These are phyloP conservation scores for Stachybotrys elegans DNA, from an alignment of 2,329 filamentous ascomycete genomes.

Conservation along the genomic window DNA sequence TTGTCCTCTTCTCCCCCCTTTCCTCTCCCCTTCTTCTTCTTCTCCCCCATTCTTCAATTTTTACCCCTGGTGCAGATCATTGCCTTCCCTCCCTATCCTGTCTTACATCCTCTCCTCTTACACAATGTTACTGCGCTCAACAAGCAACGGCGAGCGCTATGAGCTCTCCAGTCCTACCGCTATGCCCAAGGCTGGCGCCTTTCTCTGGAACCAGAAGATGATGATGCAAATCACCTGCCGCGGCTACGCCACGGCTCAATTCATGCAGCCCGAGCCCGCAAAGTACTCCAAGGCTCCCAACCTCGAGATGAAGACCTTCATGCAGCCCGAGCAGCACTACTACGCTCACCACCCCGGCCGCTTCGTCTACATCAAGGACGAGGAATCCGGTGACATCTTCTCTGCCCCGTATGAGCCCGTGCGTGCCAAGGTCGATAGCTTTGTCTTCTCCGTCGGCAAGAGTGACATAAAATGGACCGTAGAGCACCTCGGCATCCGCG, in stretches of 20 bases:
- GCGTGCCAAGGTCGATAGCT: slow-evolving; percentile 39
- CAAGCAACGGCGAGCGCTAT: slow-evolving; percentile 46
- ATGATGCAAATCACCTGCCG: slow-evolving; percentile 57
- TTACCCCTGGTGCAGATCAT: too few relatives aligned
- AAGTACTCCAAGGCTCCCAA: slow-evolving; percentile 57
- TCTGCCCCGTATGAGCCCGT: slow-evolving; percentile 53
- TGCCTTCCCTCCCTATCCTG: background rate
- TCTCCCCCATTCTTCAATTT: background rate
- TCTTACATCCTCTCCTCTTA: background rate
- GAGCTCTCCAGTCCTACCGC: slow-evolving; percentile 51
- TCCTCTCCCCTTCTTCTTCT: background rate
- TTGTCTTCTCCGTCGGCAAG: slow-evolving; percentile 50
- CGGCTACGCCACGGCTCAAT: slow-evolving; percentile 53
- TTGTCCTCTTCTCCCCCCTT: background rate
- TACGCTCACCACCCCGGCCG: slow-evolving; percentile 54
- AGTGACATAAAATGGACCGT: slow-evolving; percentile 50
- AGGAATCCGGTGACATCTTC: slow-evolving; percentile 44
- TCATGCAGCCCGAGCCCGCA: slow-evolving; percentile 56
- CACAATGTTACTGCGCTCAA: slow-evolving; percentile 23
- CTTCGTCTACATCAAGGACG: slow-evolving; percentile 55
- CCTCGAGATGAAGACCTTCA: slow-evolving; percentile 53
- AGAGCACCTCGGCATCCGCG: slow-evolving; percentile 43
- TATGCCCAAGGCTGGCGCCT: slow-evolving; percentile 50
- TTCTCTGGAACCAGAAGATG: slow-evolving; percentile 57
- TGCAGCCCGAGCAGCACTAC: slow-evolving; percentile 57